A percentile compares a stretch with the other conserved stretches of the same genome.
Evolutionary conservation across 2,329 filamentous ascomycete species (phyloP).

Genomic region (Ambrosiella xylebori): DNA sequence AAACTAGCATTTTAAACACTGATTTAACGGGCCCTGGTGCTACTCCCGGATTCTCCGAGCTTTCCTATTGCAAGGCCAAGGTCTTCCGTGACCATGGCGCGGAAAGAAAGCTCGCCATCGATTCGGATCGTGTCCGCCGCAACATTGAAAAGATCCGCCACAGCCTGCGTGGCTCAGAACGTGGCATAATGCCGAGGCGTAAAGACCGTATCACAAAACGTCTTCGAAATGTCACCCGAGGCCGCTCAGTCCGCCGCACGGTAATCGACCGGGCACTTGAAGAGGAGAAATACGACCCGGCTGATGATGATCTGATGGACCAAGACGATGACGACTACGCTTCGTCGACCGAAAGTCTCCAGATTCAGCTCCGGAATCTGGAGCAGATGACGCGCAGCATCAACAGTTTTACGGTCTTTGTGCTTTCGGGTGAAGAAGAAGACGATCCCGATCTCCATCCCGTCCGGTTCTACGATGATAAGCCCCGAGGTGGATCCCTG

Average conservation of each 20-base stretch:
- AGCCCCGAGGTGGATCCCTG: neutral
- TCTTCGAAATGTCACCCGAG: neutral
- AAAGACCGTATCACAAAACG: slow-evolving; percentile 11
- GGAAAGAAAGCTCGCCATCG: slow-evolving; percentile 86
- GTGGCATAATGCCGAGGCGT: slow-evolving; percentile 3
- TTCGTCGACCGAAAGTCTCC: slow-evolving; percentile 18
- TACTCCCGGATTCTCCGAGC: slow-evolving; percentile 34
- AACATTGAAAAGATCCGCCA: slow-evolving; percentile 92
- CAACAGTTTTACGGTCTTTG: slow-evolving; percentile 58
- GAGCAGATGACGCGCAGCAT: slow-evolving; percentile 85
- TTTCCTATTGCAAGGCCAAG: slow-evolving; percentile 93
- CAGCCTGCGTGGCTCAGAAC: slow-evolving; percentile 7
- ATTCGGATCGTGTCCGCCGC: slow-evolving; percentile 88
- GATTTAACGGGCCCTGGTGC: slow-evolving; percentile 17
- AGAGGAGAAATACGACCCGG: slow-evolving; percentile 1
- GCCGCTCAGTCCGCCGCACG: neutral
- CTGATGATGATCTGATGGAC: slow-evolving; percentile 8
- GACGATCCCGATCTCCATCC: slow-evolving; percentile 70
- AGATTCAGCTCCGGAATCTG: slow-evolving; percentile 58
- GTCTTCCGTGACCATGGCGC: slow-evolving; percentile 92
- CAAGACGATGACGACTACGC: slow-evolving; percentile 7
- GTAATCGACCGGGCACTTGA: slow-evolving; percentile 1
- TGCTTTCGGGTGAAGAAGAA: slow-evolving; percentile 56
- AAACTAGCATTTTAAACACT: slow-evolving; percentile 51
- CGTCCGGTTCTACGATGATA: slow-evolving; percentile 28